Evolutionary conservation across 2,329 filamentous ascomycete species (phyloP), one percentile per base, ranked within the genome.

Genomic region (Fusarium nisikadoi): DNA sequence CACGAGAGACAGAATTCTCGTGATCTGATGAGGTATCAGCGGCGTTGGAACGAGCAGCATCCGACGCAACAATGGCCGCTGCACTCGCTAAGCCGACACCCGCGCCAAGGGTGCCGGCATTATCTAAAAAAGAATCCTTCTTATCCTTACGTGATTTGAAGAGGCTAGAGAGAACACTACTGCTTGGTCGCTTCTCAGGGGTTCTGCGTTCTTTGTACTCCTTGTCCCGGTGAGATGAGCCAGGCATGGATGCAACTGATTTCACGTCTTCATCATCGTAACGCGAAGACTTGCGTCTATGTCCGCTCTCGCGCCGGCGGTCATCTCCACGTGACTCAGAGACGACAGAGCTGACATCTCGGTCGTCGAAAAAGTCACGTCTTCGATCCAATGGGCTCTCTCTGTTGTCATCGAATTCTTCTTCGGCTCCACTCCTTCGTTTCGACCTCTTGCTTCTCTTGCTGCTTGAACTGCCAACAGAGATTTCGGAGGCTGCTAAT

Each of bases 81-180:
- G 83, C 84, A 81, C 85, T 85, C 83, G 84, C 85, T 81, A 87
- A 79, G 87, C 90, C 89, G 89, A 84, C 89, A 91, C 89, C 89
- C 85, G 87, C 88, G 89, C 89, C 89, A 89, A 87, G 85, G 86
- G 86, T 91, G 87, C 84, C 89, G 89, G 90, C 88, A 86, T 88
- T 89, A 91, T 82, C 90, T 91, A 91, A 91, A 91, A 91, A 91
- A 91, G 89, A 89, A 83, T 86, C 81, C 80, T 83, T 82, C 70
- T 79, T 79, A 62, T 83, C 81, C 54, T 81, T 82, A 72, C 82
- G 82, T 16, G 82, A 81, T 68, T 84, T 86, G 79, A 86, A 83
- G 68, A 87, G 82, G 74, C 82, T 83, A 60, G 88, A 87, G 71
- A 89, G 83, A 29, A 86, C 80, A 41, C 84, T 81, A 54, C 79